Evolutionary conservation across 2,329 filamentous ascomycete species (phyloP).

Genomic region (Neonectria hederae): DNA sequence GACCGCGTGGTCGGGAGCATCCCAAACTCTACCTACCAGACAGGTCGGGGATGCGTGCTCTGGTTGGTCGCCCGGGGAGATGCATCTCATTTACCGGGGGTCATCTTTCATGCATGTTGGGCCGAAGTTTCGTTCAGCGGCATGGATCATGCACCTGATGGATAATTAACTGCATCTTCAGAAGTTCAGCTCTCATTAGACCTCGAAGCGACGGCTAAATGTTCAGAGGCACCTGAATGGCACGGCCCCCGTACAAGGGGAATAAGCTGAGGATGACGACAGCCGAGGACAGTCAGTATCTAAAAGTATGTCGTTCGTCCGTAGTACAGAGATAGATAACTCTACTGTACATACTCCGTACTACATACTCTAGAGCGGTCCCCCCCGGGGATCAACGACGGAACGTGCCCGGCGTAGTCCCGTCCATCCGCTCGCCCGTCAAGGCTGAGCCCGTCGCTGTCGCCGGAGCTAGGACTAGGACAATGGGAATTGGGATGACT

Average conservation of each 20-base stretch:
- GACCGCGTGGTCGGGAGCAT: slow-evolving; percentile 26
- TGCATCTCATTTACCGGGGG: slow-evolving; percentile 24
- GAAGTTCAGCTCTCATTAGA: slow-evolving; percentile 6
- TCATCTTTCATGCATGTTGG: slow-evolving; percentile 18
- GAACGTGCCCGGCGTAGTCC: slow-evolving; percentile 20
- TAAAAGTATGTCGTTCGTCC: neutral
- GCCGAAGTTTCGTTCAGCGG: slow-evolving; percentile 5
- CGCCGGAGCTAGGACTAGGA: slow-evolving; percentile 25
- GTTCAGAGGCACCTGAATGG: slow-evolving; percentile 1
- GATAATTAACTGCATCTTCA: slow-evolving; percentile 6
- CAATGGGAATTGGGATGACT: slow-evolving; percentile 12
- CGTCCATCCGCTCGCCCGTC: slow-evolving; percentile 26
- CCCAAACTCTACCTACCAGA: slow-evolving; percentile 22
- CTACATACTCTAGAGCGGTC: slow-evolving; percentile 5
- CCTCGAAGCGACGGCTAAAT: slow-evolving; percentile 4
- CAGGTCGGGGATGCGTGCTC: neutral
- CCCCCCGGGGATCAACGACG: slow-evolving; percentile 22
- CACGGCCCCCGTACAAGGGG: slow-evolving; percentile 18
- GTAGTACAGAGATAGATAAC: slow-evolving; percentile 6
- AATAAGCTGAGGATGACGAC: slow-evolving; percentile 21
- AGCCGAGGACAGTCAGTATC: neutral
- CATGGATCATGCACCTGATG: slow-evolving; percentile 30
- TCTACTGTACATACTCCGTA: too few relatives aligned
- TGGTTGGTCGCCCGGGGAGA: slow-evolving; percentile 23
- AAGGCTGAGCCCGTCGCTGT: slow-evolving; percentile 33